Conservation (phyloP, 176 grass and related monocot genomes). For the Eleusine indica region DNA sequence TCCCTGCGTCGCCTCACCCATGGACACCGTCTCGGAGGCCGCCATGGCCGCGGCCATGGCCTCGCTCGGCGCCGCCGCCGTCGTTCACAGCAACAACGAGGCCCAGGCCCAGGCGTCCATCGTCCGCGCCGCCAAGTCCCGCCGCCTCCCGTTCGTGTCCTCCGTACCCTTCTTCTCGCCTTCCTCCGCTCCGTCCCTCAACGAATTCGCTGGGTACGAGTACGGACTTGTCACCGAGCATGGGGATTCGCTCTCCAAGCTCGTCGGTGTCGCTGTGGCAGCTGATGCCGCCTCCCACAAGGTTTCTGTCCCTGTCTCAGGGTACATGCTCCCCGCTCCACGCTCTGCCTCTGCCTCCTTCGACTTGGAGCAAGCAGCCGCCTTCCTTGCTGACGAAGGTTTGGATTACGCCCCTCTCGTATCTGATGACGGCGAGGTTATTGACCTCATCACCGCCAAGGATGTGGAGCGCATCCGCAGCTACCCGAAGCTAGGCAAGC, state of each 20-base stretch:
- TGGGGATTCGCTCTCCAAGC: slow-evolving; percentile 58
- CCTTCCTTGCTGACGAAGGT: slow-evolving; percentile 66
- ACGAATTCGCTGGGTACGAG: slow-evolving; percentile 52
- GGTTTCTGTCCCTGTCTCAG: slow-evolving; percentile 27
- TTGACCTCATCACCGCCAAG: slow-evolving; percentile 72
- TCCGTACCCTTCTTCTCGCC: slow-evolving; percentile 62
- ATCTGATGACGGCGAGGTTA: slow-evolving; percentile 60
- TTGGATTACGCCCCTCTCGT: slow-evolving; percentile 80
- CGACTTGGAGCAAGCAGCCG: slow-evolving; percentile 64
- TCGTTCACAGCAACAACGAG: slow-evolving; percentile 73
- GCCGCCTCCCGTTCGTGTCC: slow-evolving; percentile 70
- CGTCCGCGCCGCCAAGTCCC: slow-evolving; percentile 76
- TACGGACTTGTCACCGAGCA: slow-evolving; percentile 78
- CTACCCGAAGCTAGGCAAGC: slow-evolving; percentile 79
- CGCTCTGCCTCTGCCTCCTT: slow-evolving; percentile 49
- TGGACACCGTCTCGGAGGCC: slow-evolving; percentile 94
- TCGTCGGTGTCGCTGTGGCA: slow-evolving; percentile 53
- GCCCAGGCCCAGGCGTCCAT: slow-evolving; percentile 62
- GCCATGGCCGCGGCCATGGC: slow-evolving; percentile 87
- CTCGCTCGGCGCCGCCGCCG: slow-evolving; percentile 68
- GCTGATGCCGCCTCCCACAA: slow-evolving; percentile 44
- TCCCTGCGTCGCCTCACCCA: slow-evolving; percentile 92
- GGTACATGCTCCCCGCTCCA: slow-evolving; percentile 70
- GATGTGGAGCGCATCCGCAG: slow-evolving; percentile 78
- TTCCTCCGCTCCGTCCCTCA: slow-evolving; percentile 25